phyloP scores from a whole-genome alignment of 345 rosid species.

The Stellera chamaejasme region DNA sequence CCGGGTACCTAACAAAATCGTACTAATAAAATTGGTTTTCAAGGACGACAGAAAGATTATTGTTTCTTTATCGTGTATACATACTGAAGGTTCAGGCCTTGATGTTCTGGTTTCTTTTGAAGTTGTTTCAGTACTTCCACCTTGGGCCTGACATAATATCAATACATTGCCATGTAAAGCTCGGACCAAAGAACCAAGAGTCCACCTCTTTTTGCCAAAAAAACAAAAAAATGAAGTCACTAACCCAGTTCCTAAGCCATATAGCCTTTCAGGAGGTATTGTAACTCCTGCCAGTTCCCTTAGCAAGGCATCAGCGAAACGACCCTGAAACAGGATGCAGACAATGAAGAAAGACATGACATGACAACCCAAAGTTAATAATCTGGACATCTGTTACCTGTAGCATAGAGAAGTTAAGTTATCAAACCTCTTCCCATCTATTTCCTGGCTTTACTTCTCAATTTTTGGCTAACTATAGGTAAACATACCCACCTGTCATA shows the following conservation, averaged over 20 bases:
- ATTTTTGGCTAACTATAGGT: no score
- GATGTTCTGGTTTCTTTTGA: slow-evolving; percentile 69
- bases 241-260: slow-evolving; percentile 78
- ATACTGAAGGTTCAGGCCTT: slow-evolving; percentile 63
- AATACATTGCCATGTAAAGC: slow-evolving; percentile 1
- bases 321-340: slow-evolving; percentile 34
- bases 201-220: neutral
- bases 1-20: neutral
- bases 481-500: no score
- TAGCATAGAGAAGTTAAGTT: neutral
- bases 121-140: slow-evolving; percentile 81
- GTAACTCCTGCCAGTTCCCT: slow-evolving; percentile 66
- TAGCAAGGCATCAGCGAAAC: slow-evolving; percentile 73
- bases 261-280: slow-evolving; percentile 68
- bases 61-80: neutral
- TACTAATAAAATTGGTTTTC: no score
- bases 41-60: no score
- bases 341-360: neutral
- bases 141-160: slow-evolving; percentile 43
- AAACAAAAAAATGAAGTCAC: slow-evolving; percentile 16
- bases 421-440: neutral
- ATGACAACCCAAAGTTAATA: neutral
- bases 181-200: neutral
- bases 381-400: no score
- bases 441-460: neutral